phyloP scores from a whole-genome alignment of 768 basidiomycete genomes.

The Boletus bicolor region DNA sequence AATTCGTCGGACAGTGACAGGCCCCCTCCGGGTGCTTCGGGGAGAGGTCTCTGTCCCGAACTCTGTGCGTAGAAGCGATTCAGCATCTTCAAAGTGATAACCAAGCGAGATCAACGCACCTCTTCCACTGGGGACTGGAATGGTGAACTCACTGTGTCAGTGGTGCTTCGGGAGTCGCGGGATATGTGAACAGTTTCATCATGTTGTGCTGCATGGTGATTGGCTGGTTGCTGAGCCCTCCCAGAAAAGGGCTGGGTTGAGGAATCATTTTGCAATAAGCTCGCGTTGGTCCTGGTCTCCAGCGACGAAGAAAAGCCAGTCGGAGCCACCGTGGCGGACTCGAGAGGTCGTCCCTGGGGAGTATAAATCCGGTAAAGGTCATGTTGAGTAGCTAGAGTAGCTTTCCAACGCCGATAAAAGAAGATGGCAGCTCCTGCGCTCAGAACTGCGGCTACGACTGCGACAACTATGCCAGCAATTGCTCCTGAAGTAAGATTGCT shows the following conservation, averaged over 20 bases:
- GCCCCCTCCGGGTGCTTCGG: slow-evolving; percentile 21
- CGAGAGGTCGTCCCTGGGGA: slow-evolving; percentile 8
- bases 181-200: not conserved
- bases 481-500: slow-evolving; percentile 22
- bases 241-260: not conserved
- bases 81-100: not conserved
- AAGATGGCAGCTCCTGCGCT: slow-evolving; percentile 16
- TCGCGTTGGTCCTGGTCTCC: slow-evolving; percentile 16
- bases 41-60: slow-evolving; percentile 20
- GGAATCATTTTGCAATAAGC: slow-evolving; percentile 8
- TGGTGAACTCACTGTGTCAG: slow-evolving; percentile 2
- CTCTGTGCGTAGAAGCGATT: slow-evolving; percentile 3
- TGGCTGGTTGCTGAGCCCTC: slow-evolving; percentile 6
- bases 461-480: slow-evolving; percentile 23
- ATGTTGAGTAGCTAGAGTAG: slow-evolving; percentile 12
- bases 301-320: slow-evolving; percentile 22
- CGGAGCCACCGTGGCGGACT: not conserved
- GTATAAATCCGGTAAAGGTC: slow-evolving; percentile 12
- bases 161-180: slow-evolving; percentile 13
- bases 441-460: slow-evolving; percentile 11
- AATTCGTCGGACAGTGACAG: slow-evolving; percentile 13
- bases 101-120: slow-evolving; percentile 3
- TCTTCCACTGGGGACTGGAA: slow-evolving; percentile 13
- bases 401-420: slow-evolving; percentile 31
- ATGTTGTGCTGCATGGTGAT: not conserved